Base-by-base conservation (phyloP, 2,329 filamentous ascomycete genomes). In the Calonectria pseudoreteaudii region DNA sequence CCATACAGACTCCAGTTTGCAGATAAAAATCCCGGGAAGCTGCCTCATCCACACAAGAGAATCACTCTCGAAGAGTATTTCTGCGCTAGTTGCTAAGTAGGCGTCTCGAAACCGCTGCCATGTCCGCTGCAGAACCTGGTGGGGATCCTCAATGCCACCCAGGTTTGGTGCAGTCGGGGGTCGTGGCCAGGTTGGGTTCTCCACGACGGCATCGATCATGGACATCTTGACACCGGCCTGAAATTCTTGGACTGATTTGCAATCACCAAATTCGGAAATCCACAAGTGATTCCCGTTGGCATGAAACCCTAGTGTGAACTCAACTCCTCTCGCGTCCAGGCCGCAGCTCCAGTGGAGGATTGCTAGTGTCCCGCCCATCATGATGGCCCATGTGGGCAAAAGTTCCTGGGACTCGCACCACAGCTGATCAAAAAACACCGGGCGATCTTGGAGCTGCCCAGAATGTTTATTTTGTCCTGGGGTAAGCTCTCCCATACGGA, bases 271-370 rank as follows among this genome's bases (percentile, higher is more conserved):
- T 50, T 74, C 60, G 49, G 73, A 76, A n/a, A 79, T n/a, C 80
- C 78, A 82, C 6, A 82, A 50, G 13, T 34, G 66, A 5, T 70
- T 52, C 2, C 49, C 50, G 26, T n/a, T 64, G 0, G 10, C n/a
- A 18, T 8, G 1, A 14, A 44, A 11, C 1, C 66, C 78, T 9
- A 82, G 47, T 11, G 73, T 66, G 16, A 82, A 81, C 28, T 79
- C 70, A 47, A 81, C 73, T 2, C 79, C 81, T 0, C 44, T 50
- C 4, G 68, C 81, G 34, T 82, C 81, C 0, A 81, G 30, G 16
- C 50, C 44, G 26, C 78, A 81, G 0, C 11, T 53, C 76, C 78
- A 82, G 67, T 82, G 81, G 0, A 82, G 50, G 6, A 81, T 74
- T 0, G 79, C 81, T 6, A 82, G 71, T 3, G 74, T 44, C 1